Evolutionary conservation across 306 rosid genomes (phyloP), one percentile per base, ranked within the genome.

Genomic region (Gastrolobium bilobum): DNA sequence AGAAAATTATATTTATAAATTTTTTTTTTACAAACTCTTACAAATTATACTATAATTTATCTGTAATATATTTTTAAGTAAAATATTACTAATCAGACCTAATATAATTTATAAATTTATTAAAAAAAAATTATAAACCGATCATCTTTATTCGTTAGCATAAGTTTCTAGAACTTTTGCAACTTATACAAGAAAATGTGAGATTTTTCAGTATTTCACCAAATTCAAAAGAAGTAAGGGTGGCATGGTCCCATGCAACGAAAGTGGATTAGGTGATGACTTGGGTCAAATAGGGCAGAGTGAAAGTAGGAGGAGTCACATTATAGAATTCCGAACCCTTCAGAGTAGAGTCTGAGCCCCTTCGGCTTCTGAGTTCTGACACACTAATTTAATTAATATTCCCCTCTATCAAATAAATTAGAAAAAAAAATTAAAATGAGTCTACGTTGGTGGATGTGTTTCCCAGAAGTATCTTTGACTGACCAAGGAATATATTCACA

Each of bases 391-490:
- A 40, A 68, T 56, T 68, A 85, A 75, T 65, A 64, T 62, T 71
- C 79, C 42, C 69, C 34, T 20, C 51, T 68, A 31, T 46, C 58
- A 68, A 56, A 65, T 40, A 40, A 53, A 10, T 11, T 47, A 10
- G 62, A 10, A 34, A n/a, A 2, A 2, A 0, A 77, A 60, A 63
- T 26, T 34, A 3, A 54, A 61, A 62, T 50, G 65, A 56, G 64
- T 47, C 66, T 69, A 82, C 87, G 13, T 83, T 75, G 86, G 79
- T 38, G 37, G 75, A 67, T 73, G 88, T 79, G 86, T 61, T 60
- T 56, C 40, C 56, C 76, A 82, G 70, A 82, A 79, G 85, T 77
- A 71, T 86, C 86, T 86, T 90, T 88, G 89, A 90, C 89, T 77
- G 43, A 33, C 80, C 78, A 77, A 83, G 33, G 40, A 70, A 79